Conservation (phyloP, 1,284 basidiomycete genomes). For the Xerocomus cyaneibrunnescens region DNA sequence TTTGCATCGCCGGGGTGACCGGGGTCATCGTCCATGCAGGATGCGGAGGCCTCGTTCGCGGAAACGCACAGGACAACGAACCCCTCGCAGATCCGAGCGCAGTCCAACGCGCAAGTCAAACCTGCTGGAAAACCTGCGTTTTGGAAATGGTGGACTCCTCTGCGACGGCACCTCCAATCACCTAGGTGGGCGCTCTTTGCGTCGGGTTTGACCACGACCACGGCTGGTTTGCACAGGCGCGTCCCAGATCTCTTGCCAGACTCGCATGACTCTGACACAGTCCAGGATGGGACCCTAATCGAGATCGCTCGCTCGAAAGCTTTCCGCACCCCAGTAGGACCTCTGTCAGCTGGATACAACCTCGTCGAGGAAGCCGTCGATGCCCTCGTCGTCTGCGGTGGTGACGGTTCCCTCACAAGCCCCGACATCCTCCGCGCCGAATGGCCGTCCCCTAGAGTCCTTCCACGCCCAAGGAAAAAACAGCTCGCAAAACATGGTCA, state of each 20-base stretch:
- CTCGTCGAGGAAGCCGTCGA: slow-evolving; percentile 96
- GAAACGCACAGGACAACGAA: slow-evolving; percentile 49
- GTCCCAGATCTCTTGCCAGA: slow-evolving; percentile 25
- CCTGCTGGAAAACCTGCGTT: slow-evolving; percentile 72
- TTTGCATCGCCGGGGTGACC: too few species aligned
- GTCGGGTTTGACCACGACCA: slow-evolving; percentile 99
- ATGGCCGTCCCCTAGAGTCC: slow-evolving; percentile 80
- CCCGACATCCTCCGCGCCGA: slow-evolving; percentile 93
- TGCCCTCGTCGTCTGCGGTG: slow-evolving; percentile 94
- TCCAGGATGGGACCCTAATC: slow-evolving; percentile 91
- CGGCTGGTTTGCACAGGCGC: slow-evolving; percentile 88
- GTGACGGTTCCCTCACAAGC: slow-evolving; percentile 95
- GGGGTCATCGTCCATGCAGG: too few species aligned
- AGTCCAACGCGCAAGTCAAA: slow-evolving; percentile 28
- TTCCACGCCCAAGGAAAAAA: slow-evolving; percentile 69
- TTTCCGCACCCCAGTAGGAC: slow-evolving; percentile 88
- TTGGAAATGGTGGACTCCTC: slow-evolving; percentile 89
- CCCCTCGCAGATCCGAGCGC: slow-evolving; percentile 26
- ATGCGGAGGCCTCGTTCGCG: slow-evolving; percentile 90
- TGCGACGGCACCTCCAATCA: slow-evolving; percentile 90
- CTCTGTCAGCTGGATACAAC: slow-evolving; percentile 85
- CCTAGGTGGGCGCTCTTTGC: slow-evolving; percentile 55
- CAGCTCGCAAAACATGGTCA: slow-evolving; percentile 75
- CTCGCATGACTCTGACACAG: neutral
- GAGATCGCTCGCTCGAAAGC: slow-evolving; percentile 84